Evolutionary conservation across 768 basidiomycete species (phyloP), one percentile per base, ranked within the genome.

Genomic region (Tephrocybe rancida): DNA sequence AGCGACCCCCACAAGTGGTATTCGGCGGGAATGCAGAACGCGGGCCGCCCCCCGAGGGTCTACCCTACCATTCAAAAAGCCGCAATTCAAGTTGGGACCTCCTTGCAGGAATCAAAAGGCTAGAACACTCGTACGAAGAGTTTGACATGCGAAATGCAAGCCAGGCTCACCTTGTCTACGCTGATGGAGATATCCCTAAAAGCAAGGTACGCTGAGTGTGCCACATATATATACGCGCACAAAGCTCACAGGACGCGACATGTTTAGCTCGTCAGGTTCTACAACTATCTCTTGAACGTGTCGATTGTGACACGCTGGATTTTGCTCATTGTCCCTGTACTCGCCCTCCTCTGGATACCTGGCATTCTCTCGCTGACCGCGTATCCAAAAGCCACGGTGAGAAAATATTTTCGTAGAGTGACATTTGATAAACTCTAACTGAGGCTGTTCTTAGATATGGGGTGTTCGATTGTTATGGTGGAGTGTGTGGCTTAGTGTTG

Each of bases 261-360:
- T 47, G 37, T 26, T 44, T 55, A 90, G 87, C 65, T 87, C 37
- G 71, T 80, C 0, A 81, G 77, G 60, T 65, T 87, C 3, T 92
- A 92, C 70, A 75, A 86, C 57, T 92, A 87, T 68, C 77, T 92
- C 8, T 64, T 92, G 47, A 87, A 86, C 62, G 81, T 82, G 18
- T 90, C 88, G 2, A 86, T 92, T 64, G 75, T 91, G 43, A 86
- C 90, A 7, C 81, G 92, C 32, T 93, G 91, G 91, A 74, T 84
- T 19, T 56, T 93, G 26, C 88, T 87, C 72, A 90, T 95, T 62
- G 65, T 92, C 16, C 92, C 92, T 1, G 68, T 92, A 24, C 71
- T 91, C 34, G 82, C 69, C 26, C 57, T 86, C 24, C 55, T 88
- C 1, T 89, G 88, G 87, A 85, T 89, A 27, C 88, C 87, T 1